Conservation (phyloP, 148 eudicot species). For the Rhododendron vialii region DNA sequence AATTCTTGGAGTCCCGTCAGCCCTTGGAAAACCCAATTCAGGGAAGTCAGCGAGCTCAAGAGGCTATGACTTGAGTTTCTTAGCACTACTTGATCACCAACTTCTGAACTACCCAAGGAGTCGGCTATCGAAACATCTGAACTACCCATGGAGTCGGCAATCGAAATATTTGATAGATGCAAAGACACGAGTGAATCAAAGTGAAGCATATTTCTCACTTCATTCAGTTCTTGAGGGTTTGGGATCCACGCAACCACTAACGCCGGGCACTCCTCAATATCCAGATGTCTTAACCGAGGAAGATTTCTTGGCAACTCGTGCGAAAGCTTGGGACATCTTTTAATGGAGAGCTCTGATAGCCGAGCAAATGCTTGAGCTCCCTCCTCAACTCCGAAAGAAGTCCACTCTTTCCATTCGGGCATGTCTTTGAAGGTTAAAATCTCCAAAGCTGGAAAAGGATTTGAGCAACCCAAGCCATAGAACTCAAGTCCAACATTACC, state of each 20-base stretch:
- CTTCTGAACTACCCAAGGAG: background rate
- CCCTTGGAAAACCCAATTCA: background rate
- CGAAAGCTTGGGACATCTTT: slow-evolving; percentile 9
- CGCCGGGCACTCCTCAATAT: background rate
- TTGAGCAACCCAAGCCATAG: slow-evolving; percentile 1
- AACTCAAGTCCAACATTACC: slow-evolving; percentile 14
- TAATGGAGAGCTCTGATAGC: slow-evolving; percentile 9
- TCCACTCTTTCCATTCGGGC: slow-evolving; percentile 18
- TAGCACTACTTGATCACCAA: background rate
- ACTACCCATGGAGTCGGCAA: background rate
- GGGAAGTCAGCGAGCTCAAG: background rate
- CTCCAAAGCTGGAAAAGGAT: slow-evolving; percentile 21
- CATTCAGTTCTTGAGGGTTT: background rate
- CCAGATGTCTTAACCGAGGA: background rate
- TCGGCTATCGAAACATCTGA: background rate
- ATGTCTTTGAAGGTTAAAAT: slow-evolving; percentile 11
- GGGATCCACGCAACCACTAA: background rate
- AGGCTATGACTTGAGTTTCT: background rate
- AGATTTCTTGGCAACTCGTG: background rate
- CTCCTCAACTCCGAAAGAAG: background rate
- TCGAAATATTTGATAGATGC: background rate
- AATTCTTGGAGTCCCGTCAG: background rate
- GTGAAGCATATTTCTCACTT: background rate
- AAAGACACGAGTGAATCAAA: background rate
- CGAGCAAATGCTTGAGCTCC: background rate